Percentiles rank a stretch among this genome's conserved stretches.
phyloP scores from a whole-genome alignment of 225 moss, liverwort and hornwort species.

The Straminergon stramineum region DNA sequence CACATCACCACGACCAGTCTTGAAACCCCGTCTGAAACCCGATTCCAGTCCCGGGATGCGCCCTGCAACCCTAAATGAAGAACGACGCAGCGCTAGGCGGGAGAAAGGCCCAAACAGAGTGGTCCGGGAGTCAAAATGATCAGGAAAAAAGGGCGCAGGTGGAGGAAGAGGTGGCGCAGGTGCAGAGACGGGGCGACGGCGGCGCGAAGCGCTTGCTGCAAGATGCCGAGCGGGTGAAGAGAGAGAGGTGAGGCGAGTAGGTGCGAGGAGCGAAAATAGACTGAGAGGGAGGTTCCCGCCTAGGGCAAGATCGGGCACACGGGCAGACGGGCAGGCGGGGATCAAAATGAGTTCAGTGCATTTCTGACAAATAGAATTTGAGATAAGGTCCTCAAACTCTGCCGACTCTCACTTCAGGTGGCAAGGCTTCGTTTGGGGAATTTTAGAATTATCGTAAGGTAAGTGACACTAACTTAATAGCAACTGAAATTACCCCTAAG shows the following conservation, averaged over 20 bases:
- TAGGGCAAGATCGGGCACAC: neutral
- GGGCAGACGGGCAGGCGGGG: neutral
- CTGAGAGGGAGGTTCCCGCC: neutral
- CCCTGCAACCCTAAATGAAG: neutral
- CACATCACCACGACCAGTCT: neutral
- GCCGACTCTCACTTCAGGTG: neutral
- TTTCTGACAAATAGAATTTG: neutral
- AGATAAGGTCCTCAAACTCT: slow-evolving; percentile 9
- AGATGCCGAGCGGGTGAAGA: neutral
- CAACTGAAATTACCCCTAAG: neutral
- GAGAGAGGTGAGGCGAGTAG: neutral
- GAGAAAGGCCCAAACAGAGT: neutral
- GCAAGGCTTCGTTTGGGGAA: neutral
- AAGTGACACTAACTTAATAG: no score
- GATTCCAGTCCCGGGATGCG: neutral
- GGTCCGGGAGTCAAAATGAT: neutral
- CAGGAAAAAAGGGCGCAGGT: neutral
- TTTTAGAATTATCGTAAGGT: neutral
- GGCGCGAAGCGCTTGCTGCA: neutral
- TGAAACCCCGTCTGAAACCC: neutral
- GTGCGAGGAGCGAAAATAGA: neutral
- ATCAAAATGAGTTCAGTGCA: neutral
- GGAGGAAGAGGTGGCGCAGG: neutral
- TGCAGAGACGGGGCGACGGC: neutral
- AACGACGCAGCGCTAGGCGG: neutral